Conservation (phyloP, 2,329 filamentous ascomycete genomes). For the Trichoderma oligosporum region DNA sequence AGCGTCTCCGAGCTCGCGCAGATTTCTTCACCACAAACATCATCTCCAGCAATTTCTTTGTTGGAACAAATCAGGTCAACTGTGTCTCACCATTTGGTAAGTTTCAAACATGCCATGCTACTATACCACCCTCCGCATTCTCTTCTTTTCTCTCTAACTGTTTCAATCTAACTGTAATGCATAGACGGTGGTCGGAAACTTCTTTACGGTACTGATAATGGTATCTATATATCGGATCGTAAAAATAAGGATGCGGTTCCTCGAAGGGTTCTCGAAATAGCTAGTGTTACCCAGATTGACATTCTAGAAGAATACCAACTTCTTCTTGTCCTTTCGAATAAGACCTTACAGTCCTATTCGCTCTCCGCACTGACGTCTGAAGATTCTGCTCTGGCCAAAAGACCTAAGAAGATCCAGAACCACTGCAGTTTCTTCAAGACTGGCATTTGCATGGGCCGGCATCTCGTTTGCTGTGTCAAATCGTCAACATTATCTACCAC, state of each 20-base stretch:
- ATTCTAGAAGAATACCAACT: conserved; percentile 94
- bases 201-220: conserved; percentile 89
- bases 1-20: conserved; percentile 78
- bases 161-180: background rate
- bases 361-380: conserved; percentile 80
- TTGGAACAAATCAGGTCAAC: conserved; percentile 76
- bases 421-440: conserved; percentile 99
- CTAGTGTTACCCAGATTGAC: conserved; percentile 89
- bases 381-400: conserved; percentile 75
- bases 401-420: conserved; percentile 92
- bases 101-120: conserved; percentile 29
- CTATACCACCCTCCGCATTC: background rate
- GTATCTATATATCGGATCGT: conserved; percentile 87
- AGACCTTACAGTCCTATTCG: conserved; percentile 85
- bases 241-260: conserved; percentile 81
- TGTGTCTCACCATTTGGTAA: conserved; percentile 87
- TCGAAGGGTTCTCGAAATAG: conserved; percentile 77
- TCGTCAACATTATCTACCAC: conserved; percentile 89
- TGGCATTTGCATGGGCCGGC: conserved; percentile 88
- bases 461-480: conserved; percentile 95
- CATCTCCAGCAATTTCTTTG: conserved; percentile 58
- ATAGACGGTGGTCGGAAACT: conserved; percentile 95
- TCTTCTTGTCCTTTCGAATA: conserved; percentile 86
- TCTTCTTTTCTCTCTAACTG: background rate
- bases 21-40: conserved; percentile 79